These are phyloP conservation scores for Coelastrella sp. DNA, from an alignment of 139 green algal species.

Conservation along the genomic window DNA sequence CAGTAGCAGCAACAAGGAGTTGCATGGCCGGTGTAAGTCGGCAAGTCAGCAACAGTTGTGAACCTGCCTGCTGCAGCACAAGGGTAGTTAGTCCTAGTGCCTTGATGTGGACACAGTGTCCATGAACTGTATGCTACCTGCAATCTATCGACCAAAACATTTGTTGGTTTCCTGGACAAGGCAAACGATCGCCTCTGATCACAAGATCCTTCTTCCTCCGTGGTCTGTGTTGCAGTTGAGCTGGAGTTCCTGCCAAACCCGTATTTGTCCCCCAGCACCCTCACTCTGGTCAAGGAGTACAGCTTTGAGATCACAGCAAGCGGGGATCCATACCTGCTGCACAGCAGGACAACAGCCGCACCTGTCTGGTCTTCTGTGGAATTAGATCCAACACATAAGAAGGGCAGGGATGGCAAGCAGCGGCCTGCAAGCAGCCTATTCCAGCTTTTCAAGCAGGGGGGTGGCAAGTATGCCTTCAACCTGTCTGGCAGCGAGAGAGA, in stretches of 20 bases:
- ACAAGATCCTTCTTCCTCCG: not conserved
- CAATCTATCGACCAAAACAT: no score
- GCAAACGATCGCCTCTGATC: no score
- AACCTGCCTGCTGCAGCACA: not conserved
- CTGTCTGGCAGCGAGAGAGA: constrained; percentile 31
- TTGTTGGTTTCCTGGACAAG: no score
- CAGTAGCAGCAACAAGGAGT: constrained; percentile 12
- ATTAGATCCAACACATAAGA: constrained; percentile 30
- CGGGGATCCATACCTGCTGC: constrained; percentile 2
- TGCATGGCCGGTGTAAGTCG: constrained; percentile 23
- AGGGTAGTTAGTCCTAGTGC: not conserved
- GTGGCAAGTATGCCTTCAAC: constrained; percentile 49
- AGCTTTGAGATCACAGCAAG: constrained; percentile 1
- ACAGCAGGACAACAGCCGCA: constrained; percentile 2
- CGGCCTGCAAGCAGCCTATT: constrained; percentile 39
- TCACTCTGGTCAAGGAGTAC: constrained; percentile 41
- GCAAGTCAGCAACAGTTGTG: not conserved
- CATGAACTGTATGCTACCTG: not conserved
- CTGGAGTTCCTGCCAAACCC: constrained; percentile 40
- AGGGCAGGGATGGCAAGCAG: constrained; percentile 9
- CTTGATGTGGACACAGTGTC: not conserved
- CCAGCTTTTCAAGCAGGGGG: constrained; percentile 40
- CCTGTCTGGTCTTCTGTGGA: constrained; percentile 14
- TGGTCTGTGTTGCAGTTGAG: constrained; percentile 33
- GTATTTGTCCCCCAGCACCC: not conserved